Conservation (phyloP, 129 eudicot species). For the Oenanthe sinensis region DNA sequence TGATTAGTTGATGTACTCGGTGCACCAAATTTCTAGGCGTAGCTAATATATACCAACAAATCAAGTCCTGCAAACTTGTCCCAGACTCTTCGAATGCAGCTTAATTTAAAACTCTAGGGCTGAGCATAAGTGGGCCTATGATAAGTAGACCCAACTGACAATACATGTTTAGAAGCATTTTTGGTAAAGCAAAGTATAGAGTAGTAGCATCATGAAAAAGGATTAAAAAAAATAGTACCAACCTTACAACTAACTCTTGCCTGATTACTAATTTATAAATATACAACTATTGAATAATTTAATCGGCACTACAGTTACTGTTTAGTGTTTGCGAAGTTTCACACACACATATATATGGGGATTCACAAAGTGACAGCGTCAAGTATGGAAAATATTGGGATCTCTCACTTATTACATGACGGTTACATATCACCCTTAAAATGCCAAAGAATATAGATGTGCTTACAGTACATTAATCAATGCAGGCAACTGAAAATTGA, state of each 20-base stretch:
- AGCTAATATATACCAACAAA: not conserved
- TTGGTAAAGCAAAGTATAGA: not conserved
- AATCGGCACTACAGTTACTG: not conserved
- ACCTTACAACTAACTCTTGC: not conserved
- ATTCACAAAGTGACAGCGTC: not conserved
- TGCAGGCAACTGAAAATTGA: not conserved
- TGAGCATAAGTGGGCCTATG: not conserved
- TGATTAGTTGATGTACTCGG: not conserved
- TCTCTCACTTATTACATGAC: not conserved
- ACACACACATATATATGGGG: not conserved
- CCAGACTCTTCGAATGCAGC: not conserved
- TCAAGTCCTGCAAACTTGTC: not conserved
- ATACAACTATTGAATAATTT: not conserved
- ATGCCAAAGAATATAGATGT: not conserved
- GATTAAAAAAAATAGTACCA: not conserved
- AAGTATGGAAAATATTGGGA: not conserved
- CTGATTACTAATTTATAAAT: not conserved
- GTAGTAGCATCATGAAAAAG: not conserved
- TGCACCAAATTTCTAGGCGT: not conserved
- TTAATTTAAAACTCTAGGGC: not conserved
- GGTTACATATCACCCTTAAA: not conserved
- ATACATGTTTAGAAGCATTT: not conserved
- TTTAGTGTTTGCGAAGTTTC: not conserved
- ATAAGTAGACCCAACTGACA: not conserved
- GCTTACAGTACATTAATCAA: not conserved